Base-by-base conservation (phyloP, 164 flowering plant species). In the Liriodendron chinense region DNA sequence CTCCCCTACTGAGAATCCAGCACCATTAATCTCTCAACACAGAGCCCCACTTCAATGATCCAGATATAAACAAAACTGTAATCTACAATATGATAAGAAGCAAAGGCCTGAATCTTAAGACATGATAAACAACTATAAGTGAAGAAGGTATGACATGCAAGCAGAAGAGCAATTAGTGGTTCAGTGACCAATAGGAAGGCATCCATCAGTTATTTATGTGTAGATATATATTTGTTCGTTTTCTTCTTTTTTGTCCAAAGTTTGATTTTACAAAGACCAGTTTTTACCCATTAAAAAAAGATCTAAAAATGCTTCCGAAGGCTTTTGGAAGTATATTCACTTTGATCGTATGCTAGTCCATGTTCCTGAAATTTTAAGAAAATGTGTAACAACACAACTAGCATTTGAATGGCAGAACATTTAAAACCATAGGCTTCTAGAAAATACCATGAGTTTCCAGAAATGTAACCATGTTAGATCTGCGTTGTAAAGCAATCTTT, bases 401-500 rank as follows among this genome's bases (percentile, higher is more conserved):
- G 34, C 43, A 65, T 67, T 24, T 18, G 16, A 22, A 26, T 9
- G 9, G 59, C 13, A 16, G 28, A 21, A 47, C 4, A 69, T 28
- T 47, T 50, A 21, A 8, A 47, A 47, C 10, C 24, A 0, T 12
- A 70, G 21, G 65, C 21, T n/a, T 3, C 22, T 16, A 28, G 70
- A 34, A 53, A 62, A 28, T 93, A 95, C 99, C 99, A 86, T 94
- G 87, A 57, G 70, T 86, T 82, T 94, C 98, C 84, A 96, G 83
- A 73, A 96, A 96, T 43, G 81, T 75, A 26, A 97, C 96, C 83
- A 96, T 83, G 83, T 94, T 96, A 9, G 89, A 80, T 65, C 92
- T 87, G 8, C 98, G 97, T 65, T 92, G 93, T 86, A 96, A 78
- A 68, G 98, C 98, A 85, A 96, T 93, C 84, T 88, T 94, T 64